Evolutionary conservation across 345 rosid genomes (phyloP), one percentile per base, ranked within the genome.

Genomic region (Cardamine occulta): DNA sequence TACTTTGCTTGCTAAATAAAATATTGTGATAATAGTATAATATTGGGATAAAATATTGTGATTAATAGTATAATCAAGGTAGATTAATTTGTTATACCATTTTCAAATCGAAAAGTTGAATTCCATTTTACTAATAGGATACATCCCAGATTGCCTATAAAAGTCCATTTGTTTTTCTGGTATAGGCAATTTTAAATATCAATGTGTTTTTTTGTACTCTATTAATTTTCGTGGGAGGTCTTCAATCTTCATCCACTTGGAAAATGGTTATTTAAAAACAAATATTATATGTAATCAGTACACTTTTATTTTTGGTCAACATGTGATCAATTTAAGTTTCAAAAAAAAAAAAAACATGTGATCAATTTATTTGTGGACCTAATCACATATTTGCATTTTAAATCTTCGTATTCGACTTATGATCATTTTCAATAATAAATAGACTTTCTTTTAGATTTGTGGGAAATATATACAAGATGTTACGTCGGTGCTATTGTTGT

Each of bases 401-500:
- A 14, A 19, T 44, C 7, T 39, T 12, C 17, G 0, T 7, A 37
- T 35, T 37, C 29, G 32, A 12, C 32, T 4, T 49, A 40, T 39
- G 66, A 65, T 52, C 63, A 52, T 23, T 23, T 61, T 69, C 37
- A 23, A 61, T 10, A 26, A 34, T 58, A 34, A 29, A 28, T 60
- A 8, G 4, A 44, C 5, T 10, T 63, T 31, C 44, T 2, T 61
- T 51, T 26, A 5, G 8, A 47, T 39, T 26, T 42, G 37, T 34
- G 29, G 31, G 52, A 55, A 34, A 31, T 18, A 24, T 35, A 28
- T 14, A 29, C 31, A 62, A 61, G 40, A 45, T 35, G 71, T 63
- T 70, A 45, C 75, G 75, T 77, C 28, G 80, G 72, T 77, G 66
- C 53, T 26, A 35, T 45, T 35, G 37, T 49, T 58, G 70, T 62